These are phyloP conservation scores for Alternaria atra DNA, from an alignment of 2,329 filamentous ascomycete genomes.

Conservation along the genomic window DNA sequence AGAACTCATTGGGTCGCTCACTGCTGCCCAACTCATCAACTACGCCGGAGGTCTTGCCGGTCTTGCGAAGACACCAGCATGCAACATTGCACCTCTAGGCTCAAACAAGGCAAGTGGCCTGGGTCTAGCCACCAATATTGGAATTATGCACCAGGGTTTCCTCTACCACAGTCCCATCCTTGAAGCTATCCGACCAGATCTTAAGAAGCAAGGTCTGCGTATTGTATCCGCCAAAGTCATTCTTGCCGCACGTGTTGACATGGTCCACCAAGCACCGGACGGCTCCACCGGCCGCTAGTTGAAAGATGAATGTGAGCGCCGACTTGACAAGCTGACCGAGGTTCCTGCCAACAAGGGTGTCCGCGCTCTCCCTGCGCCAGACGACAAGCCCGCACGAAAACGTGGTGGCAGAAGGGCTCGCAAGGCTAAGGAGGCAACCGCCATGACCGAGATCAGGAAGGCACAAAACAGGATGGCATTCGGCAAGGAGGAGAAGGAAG, in stretches of 20 bases:
- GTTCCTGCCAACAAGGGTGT: conserved; percentile 89
- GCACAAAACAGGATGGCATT: conserved; percentile 97
- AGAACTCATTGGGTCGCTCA: conserved; percentile 86
- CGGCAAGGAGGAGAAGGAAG: conserved; percentile 92
- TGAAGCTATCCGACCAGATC: conserved; percentile 81
- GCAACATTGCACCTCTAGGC: conserved; percentile 89
- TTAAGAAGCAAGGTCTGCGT: conserved; percentile 93
- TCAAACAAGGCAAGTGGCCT: conserved; percentile 89
- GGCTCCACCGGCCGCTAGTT: conserved; percentile 83
- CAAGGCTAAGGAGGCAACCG: conserved; percentile 95
- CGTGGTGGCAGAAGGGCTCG: conserved; percentile 88
- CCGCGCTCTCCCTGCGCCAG: conserved; percentile 55
- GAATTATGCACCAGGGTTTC: conserved; percentile 89
- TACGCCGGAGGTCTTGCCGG: conserved; percentile 88
- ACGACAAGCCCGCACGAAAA: conserved; percentile 94
- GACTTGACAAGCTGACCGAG: conserved; percentile 91
- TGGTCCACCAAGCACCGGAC: conserved; percentile 83
- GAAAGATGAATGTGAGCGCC: conserved; percentile 81
- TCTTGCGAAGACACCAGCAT: conserved; percentile 89
- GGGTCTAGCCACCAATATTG: conserved; percentile 84
- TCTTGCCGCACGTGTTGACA: conserved; percentile 90
- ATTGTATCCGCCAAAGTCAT: conserved; percentile 94
- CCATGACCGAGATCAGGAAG: conserved; percentile 96
- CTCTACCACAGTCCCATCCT: conserved; percentile 93
- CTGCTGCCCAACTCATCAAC: conserved; percentile 95